Evolutionary conservation across 2,329 filamentous ascomycete species (phyloP).

Genomic region (Raffaelea ambrosiae): DNA sequence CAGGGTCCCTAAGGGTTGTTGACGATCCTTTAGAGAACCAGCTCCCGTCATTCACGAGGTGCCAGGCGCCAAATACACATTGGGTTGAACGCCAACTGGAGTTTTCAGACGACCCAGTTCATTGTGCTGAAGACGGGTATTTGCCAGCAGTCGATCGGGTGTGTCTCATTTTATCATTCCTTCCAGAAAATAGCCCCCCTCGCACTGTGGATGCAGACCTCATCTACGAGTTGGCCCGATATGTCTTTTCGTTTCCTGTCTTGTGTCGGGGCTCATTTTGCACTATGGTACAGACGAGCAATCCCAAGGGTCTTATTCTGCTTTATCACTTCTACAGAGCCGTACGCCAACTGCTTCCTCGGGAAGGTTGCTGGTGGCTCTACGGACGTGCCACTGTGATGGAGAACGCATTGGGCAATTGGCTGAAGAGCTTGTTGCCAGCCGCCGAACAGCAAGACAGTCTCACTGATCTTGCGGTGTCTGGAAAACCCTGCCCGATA

Average conservation of each 20-base stretch:
- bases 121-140: neutral
- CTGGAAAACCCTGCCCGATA: neutral
- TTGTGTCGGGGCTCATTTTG: conserved; percentile 10
- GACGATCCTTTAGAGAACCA: conserved; percentile 1
- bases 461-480: no score
- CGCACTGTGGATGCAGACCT: neutral
- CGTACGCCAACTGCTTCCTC: conserved; percentile 4
- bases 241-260: conserved; percentile 9
- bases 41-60: no score
- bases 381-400: conserved; percentile 6
- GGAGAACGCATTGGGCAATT: conserved; percentile 5
- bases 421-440: no score
- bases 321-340: conserved; percentile 14
- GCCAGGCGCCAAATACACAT: no score
- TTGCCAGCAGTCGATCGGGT: conserved; percentile 2
- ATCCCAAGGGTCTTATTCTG: conserved; percentile 8
- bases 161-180: conserved; percentile 8
- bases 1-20: conserved; percentile 6
- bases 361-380: conserved; percentile 10
- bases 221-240: conserved; percentile 6
- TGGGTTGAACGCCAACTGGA: no score
- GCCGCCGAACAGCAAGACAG: no score
- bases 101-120: no score
- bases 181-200: neutral
- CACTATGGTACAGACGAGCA: conserved; percentile 3